A percentile compares a stretch with the other conserved stretches of the same genome.
phyloP scores from a whole-genome alignment of 139 green algal genomes.

The Pseudopediastrum boryanum region DNA sequence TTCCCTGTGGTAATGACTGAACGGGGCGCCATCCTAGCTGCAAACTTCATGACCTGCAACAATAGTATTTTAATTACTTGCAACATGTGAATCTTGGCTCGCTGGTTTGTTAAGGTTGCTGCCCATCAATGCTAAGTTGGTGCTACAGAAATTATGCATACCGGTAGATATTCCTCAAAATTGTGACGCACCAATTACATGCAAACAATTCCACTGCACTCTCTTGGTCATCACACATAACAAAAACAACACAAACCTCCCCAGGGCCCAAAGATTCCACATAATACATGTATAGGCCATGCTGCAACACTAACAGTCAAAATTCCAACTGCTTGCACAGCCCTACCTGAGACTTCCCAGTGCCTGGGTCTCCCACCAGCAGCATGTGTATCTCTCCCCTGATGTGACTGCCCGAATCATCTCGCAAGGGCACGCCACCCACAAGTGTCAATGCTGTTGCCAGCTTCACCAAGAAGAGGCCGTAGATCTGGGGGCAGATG shows the following conservation, averaged over 20 bases:
- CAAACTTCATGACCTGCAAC: conserved; percentile 86
- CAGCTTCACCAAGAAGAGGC: conserved; percentile 81
- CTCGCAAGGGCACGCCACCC: conserved; percentile 64
- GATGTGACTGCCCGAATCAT: conserved; percentile 50
- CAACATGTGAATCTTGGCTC: no score
- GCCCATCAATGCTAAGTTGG: no score
- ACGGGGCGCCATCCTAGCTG: conserved; percentile 61
- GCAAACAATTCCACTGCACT: no score
- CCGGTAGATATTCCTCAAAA: no score
- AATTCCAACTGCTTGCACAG: background rate
- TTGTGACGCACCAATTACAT: no score
- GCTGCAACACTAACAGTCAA: background rate
- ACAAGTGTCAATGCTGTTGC: conserved; percentile 78
- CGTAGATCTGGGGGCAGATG: conserved; percentile 79
- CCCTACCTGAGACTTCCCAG: conserved; percentile 42
- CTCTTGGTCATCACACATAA: no score
- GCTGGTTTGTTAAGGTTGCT: no score
- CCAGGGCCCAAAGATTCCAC: background rate
- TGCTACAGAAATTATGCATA: no score
- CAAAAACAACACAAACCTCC: no score
- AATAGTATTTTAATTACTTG: no score
- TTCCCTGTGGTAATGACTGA: conserved; percentile 78
- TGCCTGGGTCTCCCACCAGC: conserved; percentile 91
- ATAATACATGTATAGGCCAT: background rate
- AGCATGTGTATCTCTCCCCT: conserved; percentile 89